Base-by-base conservation (phyloP, 768 basidiomycete species). In the Hypsizygus marmoreus region DNA sequence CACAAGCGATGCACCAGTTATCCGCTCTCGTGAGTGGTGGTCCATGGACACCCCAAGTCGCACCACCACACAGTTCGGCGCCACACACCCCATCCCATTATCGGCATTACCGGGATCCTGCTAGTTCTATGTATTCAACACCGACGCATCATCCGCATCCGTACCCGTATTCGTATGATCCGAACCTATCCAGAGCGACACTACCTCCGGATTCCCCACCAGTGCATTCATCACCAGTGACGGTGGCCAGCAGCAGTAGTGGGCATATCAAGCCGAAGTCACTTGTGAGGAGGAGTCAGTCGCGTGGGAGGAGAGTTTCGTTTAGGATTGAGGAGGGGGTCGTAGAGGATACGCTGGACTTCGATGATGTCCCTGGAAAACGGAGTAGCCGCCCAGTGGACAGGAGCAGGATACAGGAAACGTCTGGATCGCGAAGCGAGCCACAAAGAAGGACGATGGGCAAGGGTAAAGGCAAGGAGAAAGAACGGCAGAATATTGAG, bases 301-400 rank as follows among this genome's bases (percentile, higher is more conserved):
- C 82, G 14, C 63, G 75, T 23, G 81, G 77, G 7, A 71, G 82
- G 47, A 69, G 69, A 17, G 82, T 84, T 2, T 81, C 82, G 9
- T 86, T 86, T 57, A 68, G 62, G 47, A 53, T 80, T 11, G 68
- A 69, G 32, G 58, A 57, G 29, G 50, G 40, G 24, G 36, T 38
- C 37, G 32, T 50, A n/a, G n/a, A n/a, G 24, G 57, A 56, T 20
- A 51, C 48, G 31, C 37, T 35, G 34, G 56, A 48, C 6, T 40
- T 28, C 14, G 38, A 37, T 24, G 26, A 48, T 6, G n/a, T n/a
- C n/a, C n/a, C n/a, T n/a, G n/a, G n/a, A n/a, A n/a, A n/a, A n/a
- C n/a, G n/a, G n/a, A n/a, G n/a, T n/a, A n/a, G n/a, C n/a, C n/a
- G n/a, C n/a, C n/a, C n/a, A n/a, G n/a, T n/a, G n/a, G n/a, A n/a